These are phyloP conservation scores for Candida gigantensis DNA, from an alignment of 1,139 yeast species.

Conservation along the genomic window DNA sequence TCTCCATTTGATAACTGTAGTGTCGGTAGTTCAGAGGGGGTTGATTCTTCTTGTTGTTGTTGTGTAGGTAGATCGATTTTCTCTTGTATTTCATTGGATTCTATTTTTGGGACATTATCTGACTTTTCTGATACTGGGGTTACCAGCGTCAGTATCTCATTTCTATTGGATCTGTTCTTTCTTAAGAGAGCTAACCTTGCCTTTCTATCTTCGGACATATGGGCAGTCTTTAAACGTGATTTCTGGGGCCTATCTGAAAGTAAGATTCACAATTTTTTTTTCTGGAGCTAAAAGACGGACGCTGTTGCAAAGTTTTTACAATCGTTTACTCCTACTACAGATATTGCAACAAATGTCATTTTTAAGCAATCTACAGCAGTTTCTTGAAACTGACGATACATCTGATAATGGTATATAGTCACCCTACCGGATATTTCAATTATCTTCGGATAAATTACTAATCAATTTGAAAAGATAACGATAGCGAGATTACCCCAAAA, in stretches of 20 bases:
- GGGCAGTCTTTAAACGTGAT: no score
- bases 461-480: neutral
- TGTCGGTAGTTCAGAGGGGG: conserved; percentile 11
- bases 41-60: conserved; percentile 5
- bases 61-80: no score
- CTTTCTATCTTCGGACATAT: conserved; percentile 20
- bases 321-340: neutral
- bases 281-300: no score
- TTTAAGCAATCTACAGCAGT: conserved; percentile 13
- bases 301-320: conserved; percentile 12
- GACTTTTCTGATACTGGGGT: neutral
- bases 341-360: conserved; percentile 13
- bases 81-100: neutral
- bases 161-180: conserved; percentile 16
- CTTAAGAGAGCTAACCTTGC: conserved; percentile 27
- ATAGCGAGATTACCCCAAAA: neutral
- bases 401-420: conserved; percentile 13
- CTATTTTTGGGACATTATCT: neutral
- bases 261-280: no score
- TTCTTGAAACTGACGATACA: conserved; percentile 10
- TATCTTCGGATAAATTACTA: neutral
- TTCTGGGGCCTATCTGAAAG: no score
- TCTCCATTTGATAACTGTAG: conserved; percentile 19
- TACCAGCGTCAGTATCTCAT: neutral
- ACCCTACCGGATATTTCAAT: conserved; percentile 1